phyloP scores from a whole-genome alignment of 345 rosid species.

The Boechera retrofracta region DNA sequence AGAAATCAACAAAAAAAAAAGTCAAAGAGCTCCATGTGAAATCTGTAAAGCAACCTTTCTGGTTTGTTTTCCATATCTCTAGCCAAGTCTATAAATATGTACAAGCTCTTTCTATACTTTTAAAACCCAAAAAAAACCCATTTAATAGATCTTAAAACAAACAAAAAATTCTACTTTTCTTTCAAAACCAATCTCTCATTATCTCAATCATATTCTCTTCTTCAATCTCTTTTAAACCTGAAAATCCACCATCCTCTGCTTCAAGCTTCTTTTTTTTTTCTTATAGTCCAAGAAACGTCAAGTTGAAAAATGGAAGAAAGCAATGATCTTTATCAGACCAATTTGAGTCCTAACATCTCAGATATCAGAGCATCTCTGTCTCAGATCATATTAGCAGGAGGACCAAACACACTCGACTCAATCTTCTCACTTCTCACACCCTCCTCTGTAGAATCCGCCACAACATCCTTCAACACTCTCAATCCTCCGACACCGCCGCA shows the following conservation, averaged over 20 bases:
- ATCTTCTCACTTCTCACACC: slow-evolving; percentile 68
- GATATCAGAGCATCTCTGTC: slow-evolving; percentile 70
- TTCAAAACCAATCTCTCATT: slow-evolving; percentile 10
- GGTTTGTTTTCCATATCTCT: slow-evolving; percentile 8
- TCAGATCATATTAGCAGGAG: slow-evolving; percentile 73
- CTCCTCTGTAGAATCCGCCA: slow-evolving; percentile 35
- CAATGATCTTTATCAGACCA: slow-evolving; percentile 30
- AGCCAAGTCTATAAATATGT: slow-evolving; percentile 42
- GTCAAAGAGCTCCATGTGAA: slow-evolving; percentile 51
- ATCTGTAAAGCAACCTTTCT: slow-evolving; percentile 35
- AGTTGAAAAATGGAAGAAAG: slow-evolving; percentile 50
- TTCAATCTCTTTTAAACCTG: slow-evolving; percentile 7
- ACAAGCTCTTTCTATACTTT: slow-evolving; percentile 21
- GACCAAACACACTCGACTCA: slow-evolving; percentile 80
- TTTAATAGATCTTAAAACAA: neutral
- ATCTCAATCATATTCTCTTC: slow-evolving; percentile 21
- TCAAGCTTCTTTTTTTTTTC: slow-evolving; percentile 1
- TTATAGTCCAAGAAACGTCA: slow-evolving; percentile 28
- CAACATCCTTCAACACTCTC: slow-evolving; percentile 19
- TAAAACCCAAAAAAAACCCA: slow-evolving; percentile 3
- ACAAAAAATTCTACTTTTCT: neutral
- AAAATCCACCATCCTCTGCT: slow-evolving; percentile 20
- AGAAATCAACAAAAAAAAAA: slow-evolving; percentile 12
- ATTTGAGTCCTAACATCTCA: slow-evolving; percentile 31
- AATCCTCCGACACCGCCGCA: slow-evolving; percentile 54